Evolutionary conservation across 768 basidiomycete genomes (phyloP), one percentile per base, ranked within the genome.

Genomic region (Pleurotus cornucopiae): DNA sequence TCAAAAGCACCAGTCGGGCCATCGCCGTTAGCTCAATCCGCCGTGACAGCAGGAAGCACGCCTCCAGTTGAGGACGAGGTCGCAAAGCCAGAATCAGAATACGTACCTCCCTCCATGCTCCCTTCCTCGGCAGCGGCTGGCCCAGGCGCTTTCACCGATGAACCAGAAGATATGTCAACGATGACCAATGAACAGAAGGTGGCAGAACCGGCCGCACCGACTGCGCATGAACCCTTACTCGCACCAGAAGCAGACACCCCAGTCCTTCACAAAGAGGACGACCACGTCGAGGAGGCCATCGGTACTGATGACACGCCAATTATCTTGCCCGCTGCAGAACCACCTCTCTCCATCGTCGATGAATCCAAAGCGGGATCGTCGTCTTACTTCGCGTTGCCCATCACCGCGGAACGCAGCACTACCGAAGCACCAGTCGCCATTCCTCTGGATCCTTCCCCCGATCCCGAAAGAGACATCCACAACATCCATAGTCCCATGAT

Each of bases 131-230:
- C 68, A n/a, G 68, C 61, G 12, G 72, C 72, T 3, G 77, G 76
- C 41, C 79, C 77, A 6, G 78, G 78, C 4, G 79, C 78, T 6
- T 77, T 83, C 66, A 83, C 79, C 0, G 78, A 77, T 20, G 78
- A 80, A 49, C 72, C 76, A 2, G 82, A 83, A 41, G 73, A 73
- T 5, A 20, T 44, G 53, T 44, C 41, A 5, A 44, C 41, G 7
- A 44, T 13, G 20, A 21, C 55, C 4, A 52, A 58, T 34, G 57
- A 59, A 30, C 53, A 55, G 37, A 5, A 41, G 2, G 47, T 7
- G 3, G 16, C 45, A 26, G 23, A 34, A 26, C 37, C 49, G 25
- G 53, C 11, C 1, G 37, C 13, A 21, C 37, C 16, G 20, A 14
- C 39, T 18, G 37, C 51, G 13, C 48, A 13, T 34, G 46, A 44